phyloP scores from a whole-genome alignment of 371 early-diverging fungal species.

The Mucor plumbeus region DNA sequence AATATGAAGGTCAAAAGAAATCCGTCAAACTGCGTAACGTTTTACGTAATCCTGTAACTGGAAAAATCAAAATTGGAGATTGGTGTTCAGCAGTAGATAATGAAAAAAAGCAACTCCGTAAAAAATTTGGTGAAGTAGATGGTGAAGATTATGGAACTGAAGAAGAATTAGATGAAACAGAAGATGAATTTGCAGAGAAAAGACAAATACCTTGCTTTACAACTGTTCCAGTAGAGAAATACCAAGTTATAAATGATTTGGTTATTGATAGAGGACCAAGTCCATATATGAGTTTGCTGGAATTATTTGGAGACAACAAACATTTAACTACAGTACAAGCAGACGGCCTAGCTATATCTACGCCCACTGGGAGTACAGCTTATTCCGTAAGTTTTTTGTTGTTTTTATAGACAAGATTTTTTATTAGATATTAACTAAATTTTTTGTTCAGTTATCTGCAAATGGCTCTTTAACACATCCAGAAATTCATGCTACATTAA shows the following conservation, averaged over 20 bases:
- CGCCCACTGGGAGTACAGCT: constrained; percentile 97
- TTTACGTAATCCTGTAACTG: constrained; percentile 49
- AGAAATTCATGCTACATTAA: constrained; percentile 86
- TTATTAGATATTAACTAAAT: background rate
- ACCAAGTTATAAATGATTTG: constrained; percentile 81
- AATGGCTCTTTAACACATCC: constrained; percentile 96
- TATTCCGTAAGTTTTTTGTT: constrained; percentile 71
- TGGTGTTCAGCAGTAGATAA: constrained; percentile 35
- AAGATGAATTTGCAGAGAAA: constrained; percentile 27
- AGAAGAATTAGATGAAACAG: constrained; percentile 16
- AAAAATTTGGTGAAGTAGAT: constrained; percentile 57
- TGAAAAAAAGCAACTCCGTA: constrained; percentile 11
- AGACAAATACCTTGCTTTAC: constrained; percentile 55
- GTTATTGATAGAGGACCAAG: constrained; percentile 91
- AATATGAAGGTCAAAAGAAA: constrained; percentile 24
- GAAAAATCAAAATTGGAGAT: constrained; percentile 52
- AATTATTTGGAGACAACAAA: constrained; percentile 88
- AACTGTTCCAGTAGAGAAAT: constrained; percentile 57
- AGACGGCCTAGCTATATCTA: constrained; percentile 91
- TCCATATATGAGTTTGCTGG: constrained; percentile 87
- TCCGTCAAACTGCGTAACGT: constrained; percentile 44
- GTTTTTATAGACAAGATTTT: background rate
- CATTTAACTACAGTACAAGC: constrained; percentile 88
- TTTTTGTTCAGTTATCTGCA: constrained; percentile 74
- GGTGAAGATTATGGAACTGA: constrained; percentile 38